Evolutionary conservation across 371 early-diverging fungal genomes (phyloP).

Genomic region (Saksenaea oblongispora): DNA sequence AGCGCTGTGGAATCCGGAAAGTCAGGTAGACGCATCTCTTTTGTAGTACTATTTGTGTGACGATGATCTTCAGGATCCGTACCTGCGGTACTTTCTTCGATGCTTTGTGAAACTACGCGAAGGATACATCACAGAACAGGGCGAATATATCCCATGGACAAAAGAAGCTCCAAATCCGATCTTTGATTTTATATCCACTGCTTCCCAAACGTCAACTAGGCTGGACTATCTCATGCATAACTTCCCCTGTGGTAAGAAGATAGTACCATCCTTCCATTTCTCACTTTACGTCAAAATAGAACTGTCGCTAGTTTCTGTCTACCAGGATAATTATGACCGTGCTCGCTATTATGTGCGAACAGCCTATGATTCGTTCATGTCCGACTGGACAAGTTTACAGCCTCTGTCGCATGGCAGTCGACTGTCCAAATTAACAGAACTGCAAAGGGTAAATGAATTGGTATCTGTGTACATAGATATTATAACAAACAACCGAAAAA

Average conservation of each 20-base stretch:
- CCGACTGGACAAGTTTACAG: conserved; percentile 54
- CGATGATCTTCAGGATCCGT: conserved; percentile 37
- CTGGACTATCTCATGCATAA: conserved; percentile 36
- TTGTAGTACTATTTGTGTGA: neutral
- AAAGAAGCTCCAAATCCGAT: conserved; percentile 55
- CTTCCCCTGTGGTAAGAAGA: conserved; percentile 53
- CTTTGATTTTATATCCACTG: conserved; percentile 48
- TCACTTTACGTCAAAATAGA: conserved; percentile 42
- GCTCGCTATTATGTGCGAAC: conserved; percentile 52
- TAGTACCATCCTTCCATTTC: neutral
- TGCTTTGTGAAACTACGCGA: conserved; percentile 53
- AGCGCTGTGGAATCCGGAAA: conserved; percentile 54
- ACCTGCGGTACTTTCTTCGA: conserved; percentile 57
- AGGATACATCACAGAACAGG: conserved; percentile 39
- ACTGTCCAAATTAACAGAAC: conserved; percentile 37
- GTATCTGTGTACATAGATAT: neutral
- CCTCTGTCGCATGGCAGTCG: conserved; percentile 56
- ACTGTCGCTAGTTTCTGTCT: conserved; percentile 46
- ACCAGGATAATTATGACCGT: conserved; percentile 47
- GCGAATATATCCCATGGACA: conserved; percentile 45
- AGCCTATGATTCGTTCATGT: conserved; percentile 55
- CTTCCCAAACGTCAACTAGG: conserved; percentile 39
- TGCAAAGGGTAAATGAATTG: conserved; percentile 53
- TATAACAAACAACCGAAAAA: neutral
- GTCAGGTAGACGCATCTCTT: conserved; percentile 22